A percentile compares a stretch with the other conserved stretches of the same genome.
phyloP scores from a whole-genome alignment of 1,284 basidiomycete genomes.

The Cutaneotrichosporon sp. region DNA sequence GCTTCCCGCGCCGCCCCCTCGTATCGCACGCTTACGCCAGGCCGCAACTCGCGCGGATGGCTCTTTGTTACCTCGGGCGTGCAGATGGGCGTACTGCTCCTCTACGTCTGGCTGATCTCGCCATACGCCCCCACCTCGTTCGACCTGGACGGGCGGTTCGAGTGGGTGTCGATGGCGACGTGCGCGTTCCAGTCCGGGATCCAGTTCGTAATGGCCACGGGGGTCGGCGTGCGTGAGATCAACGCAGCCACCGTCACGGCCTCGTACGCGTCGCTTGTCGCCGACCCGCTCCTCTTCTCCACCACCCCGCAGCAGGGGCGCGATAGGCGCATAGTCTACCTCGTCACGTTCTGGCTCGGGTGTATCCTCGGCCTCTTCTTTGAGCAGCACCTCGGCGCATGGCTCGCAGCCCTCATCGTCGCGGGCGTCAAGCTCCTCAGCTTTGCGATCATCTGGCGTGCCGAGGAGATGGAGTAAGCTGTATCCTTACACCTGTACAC shows the following conservation, averaged over 20 bases:
- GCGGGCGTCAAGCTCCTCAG: slow-evolving; percentile 16
- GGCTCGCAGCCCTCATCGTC: slow-evolving; percentile 14
- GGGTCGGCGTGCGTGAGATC: slow-evolving; percentile 30
- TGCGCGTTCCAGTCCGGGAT: slow-evolving; percentile 28
- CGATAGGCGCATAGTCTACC: slow-evolving; percentile 31
- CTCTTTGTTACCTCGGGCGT: slow-evolving; percentile 20
- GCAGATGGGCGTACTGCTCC: slow-evolving; percentile 20
- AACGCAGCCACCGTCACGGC: slow-evolving; percentile 39
- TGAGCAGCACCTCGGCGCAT: slow-evolving; percentile 15
- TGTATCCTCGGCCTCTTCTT: slow-evolving; percentile 24
- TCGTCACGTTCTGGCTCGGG: slow-evolving; percentile 32
- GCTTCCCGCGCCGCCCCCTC: too few relatives aligned
- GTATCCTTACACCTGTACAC: background rate
- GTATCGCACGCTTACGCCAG: slow-evolving; percentile 15
- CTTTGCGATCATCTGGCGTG: slow-evolving; percentile 9
- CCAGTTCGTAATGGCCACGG: slow-evolving; percentile 34
- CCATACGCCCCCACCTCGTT: slow-evolving; percentile 2
- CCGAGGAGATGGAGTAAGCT: background rate
- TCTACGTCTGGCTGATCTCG: slow-evolving; percentile 20
- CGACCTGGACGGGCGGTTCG: slow-evolving; percentile 6
- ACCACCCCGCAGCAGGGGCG: slow-evolving; percentile 14
- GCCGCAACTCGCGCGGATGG: slow-evolving; percentile 26
- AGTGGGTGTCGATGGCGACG: slow-evolving; percentile 29
- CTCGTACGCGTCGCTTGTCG: slow-evolving; percentile 31
- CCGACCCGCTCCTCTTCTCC: slow-evolving; percentile 31